Percentiles rank a stretch among this genome's conserved stretches.
Evolutionary conservation across 2,329 filamentous ascomycete genomes (phyloP).

Genomic region (Trichoderma semiorbis): DNA sequence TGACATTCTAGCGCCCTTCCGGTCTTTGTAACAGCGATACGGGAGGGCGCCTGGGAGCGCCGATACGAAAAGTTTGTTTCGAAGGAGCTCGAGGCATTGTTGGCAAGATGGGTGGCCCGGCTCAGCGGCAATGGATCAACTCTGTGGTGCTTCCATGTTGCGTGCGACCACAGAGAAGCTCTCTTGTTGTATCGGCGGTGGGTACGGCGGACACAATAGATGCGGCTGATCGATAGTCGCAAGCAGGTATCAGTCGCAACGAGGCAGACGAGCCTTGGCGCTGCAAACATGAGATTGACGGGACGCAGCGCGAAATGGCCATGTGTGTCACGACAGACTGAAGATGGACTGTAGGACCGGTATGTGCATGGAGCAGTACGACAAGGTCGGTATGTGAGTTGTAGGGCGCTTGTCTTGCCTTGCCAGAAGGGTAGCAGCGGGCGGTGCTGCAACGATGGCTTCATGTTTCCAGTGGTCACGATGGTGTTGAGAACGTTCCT

Average conservation of each 20-base stretch:
- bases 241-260: background rate
- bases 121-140: background rate
- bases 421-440: slow-evolving; percentile 1
- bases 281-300: background rate
- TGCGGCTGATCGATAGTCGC: slow-evolving; percentile 14
- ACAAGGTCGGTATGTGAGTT: background rate
- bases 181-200: background rate
- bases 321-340: background rate
- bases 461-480: background rate
- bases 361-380: background rate
- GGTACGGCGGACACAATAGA: background rate
- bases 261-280: background rate
- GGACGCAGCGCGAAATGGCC: background rate
- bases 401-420: background rate
- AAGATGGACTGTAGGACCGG: background rate
- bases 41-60: background rate
- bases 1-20: slow-evolving; percentile 1
- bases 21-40: background rate
- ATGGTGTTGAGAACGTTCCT: background rate
- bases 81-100: background rate
- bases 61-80: background rate
- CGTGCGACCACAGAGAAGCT: background rate
- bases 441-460: background rate
- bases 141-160: background rate
- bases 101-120: background rate